Conservation (phyloP, 257 asterid genomes). For the Petunia axillaris region DNA sequence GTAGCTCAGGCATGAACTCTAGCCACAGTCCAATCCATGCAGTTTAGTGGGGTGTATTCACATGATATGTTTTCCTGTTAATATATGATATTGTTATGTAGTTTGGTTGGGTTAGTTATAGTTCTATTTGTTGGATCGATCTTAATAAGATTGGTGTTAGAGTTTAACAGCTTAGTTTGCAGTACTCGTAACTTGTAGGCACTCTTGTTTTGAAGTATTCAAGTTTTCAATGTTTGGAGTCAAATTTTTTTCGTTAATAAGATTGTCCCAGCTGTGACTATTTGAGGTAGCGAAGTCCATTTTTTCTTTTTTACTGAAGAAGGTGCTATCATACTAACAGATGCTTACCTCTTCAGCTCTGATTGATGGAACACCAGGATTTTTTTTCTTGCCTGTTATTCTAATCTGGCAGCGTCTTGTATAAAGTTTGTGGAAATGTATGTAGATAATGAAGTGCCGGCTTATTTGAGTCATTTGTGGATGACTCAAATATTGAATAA, state of each 20-base stretch:
- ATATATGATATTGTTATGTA: slow-evolving; percentile 31
- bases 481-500: not conserved
- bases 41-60: slow-evolving; percentile 38
- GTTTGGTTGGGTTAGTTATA: slow-evolving; percentile 35
- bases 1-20: slow-evolving; percentile 61
- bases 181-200: slow-evolving; percentile 16
- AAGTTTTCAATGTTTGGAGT: slow-evolving; percentile 11
- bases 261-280: not conserved
- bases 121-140: slow-evolving; percentile 29
- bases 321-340: not conserved
- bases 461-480: not conserved
- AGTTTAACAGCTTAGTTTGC: slow-evolving; percentile 1
- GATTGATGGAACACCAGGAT: not conserved
- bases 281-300: not conserved
- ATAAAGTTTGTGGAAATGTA: not conserved
- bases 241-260: not conserved
- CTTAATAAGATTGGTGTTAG: slow-evolving; percentile 20
- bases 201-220: slow-evolving; percentile 19
- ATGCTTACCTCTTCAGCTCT: not conserved
- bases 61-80: slow-evolving; percentile 37
- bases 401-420: not conserved
- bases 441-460: not conserved
- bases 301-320: not conserved
- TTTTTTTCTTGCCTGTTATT: not conserved
- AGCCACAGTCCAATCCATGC: slow-evolving; percentile 85